phyloP scores from a whole-genome alignment of 148 eudicot species.

The Persicaria tinctoria region DNA sequence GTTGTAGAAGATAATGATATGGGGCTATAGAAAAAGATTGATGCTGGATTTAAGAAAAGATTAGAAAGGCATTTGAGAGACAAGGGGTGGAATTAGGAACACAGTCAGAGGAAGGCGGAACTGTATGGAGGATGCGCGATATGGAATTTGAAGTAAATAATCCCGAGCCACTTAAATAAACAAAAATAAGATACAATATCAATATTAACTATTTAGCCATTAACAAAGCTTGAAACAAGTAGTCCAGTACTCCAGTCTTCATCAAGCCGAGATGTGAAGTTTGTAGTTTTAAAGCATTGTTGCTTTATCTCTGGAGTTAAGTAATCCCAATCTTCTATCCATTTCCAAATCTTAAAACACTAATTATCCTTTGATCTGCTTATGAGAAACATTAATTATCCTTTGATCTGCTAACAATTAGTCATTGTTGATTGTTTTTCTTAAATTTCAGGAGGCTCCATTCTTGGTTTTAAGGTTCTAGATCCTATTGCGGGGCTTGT shows the following conservation, averaged over 20 bases:
- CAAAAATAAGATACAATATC: neutral
- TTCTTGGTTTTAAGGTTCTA: slow-evolving; percentile 76
- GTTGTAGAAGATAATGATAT: neutral
- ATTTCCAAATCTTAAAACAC: neutral
- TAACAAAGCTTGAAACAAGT: neutral
- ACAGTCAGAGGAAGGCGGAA: neutral
- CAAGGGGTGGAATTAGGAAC: neutral
- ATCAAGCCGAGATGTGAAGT: neutral
- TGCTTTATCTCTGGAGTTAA: neutral
- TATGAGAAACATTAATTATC: neutral
- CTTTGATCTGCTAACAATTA: neutral
- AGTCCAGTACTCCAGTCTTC: neutral
- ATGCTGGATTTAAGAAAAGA: neutral
- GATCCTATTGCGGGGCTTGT: slow-evolving; percentile 95
- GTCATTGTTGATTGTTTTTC: neutral
- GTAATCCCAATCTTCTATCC: neutral
- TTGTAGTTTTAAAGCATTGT: neutral
- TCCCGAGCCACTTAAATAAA: neutral
- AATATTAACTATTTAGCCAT: neutral
- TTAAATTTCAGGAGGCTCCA: slow-evolving; percentile 66
- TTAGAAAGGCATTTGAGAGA: neutral
- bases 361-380: neutral
- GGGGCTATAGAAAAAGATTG: neutral
- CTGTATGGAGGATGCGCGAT: neutral
- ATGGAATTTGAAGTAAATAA: neutral